Base-by-base conservation (phyloP, 2,329 filamentous ascomycete species). In the Diaporthe caulivora region DNA sequence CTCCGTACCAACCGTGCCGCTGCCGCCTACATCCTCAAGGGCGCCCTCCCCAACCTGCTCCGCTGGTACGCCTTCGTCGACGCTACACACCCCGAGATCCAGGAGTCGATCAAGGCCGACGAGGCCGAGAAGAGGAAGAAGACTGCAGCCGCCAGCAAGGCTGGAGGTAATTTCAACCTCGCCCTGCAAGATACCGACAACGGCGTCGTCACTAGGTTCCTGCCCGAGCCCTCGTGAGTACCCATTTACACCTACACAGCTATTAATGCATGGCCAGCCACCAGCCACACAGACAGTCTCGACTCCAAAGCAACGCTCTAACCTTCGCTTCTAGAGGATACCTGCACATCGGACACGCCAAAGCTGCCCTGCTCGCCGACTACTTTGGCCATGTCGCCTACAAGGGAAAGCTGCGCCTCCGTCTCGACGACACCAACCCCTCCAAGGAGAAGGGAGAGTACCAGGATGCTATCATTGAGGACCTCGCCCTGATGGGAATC, bases 401-500 rank as follows among this genome's bases (percentile, higher is more conserved):
- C 87, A 92, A 96, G 75, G 97, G 97, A 79, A 97, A 93, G 79
- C 88, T 99, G 78, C 92, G 97, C 74, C 90, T 98, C 65, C 94
- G 97, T 74, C 97, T 99, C 80, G 97, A 99, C 81, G 97, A 99
- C 81, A 99, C 97, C 72, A 99, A 99, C 84, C 97, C 97, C 10
- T 92, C 93, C 74, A 98, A 98, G 83, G 97, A 99, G 88, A 98
- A 97, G 87, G 92, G 96, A 82, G 97, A 98, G 85, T 99, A 93
- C 82, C 93, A 98, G 82, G 95, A 98, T 84, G 90, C 95, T 7
- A 99, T 99, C 76, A 87, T 98, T 51, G 93, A 98, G 85, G 97
- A 99, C 83, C 89, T 98, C 67, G 91, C 92, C 65, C 89, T 98
- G 70, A 95, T 99, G 89, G 96, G 95, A 40, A 94, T 99, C 83